Base-by-base conservation (phyloP, 1,284 basidiomycete species). In the Irpex sp. region DNA sequence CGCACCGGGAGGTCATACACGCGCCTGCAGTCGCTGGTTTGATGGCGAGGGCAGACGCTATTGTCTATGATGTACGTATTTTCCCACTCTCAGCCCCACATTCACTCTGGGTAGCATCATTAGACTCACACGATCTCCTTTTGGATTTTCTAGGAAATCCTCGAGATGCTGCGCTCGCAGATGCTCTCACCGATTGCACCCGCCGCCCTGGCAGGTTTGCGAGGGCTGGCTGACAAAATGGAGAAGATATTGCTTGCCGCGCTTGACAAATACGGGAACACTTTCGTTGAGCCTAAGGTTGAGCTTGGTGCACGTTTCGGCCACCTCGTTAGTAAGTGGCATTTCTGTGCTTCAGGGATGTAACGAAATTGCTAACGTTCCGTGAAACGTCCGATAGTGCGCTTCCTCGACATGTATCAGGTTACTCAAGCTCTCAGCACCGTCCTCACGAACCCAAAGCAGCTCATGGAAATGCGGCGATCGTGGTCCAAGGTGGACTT, bases 241-340 rank as follows among this genome's bases (percentile, higher is more conserved):
- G 92, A 94, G 73, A 93, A 94, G 75, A 91, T 94, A 59, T 79
- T 94, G 19, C 79, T 94, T 38, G 81, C 89, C 54, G 90, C 93
- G 34, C 79, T 94, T 38, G 91, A 93, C 67, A 84, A 84, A 67
- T 94, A 93, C 67, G 91, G 91, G 9, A 91, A 91, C 69, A 93
- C 91, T n/a, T 94, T 94, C 75, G 91, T 94, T 56, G 92, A 94
- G 73, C 92, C 92, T 58, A 94, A 94, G 74, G 92, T 94, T 34
- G 92, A 94, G 71, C 78, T 94, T 61, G 93, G 93, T 36, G 93
- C 92, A 55, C 88, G 92, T 58, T 94, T 94, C 73, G 93, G 92
- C 5, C 92, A 94, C 73, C 85, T 94, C 65, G 90, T 94, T 74
- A 83, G 92, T 93, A 70, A 79, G 91, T 89, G 19, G 19, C 34